Base-by-base conservation (phyloP, 768 basidiomycete species). In the Amanita molliuscula region DNA sequence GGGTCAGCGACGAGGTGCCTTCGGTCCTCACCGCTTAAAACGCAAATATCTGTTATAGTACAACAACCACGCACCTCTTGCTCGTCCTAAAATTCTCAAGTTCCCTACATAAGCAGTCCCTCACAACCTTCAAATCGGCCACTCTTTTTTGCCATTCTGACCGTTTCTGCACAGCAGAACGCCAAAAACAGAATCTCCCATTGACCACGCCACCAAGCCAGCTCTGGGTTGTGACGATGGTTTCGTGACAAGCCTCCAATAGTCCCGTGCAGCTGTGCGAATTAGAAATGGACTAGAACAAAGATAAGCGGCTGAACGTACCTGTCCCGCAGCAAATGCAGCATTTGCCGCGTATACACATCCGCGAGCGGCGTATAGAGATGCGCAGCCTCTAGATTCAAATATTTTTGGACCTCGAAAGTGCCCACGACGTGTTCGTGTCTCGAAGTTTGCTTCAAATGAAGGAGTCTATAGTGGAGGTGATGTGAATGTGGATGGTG, bases 391-490 rank as follows among this genome's bases (percentile, higher is more conserved):
- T 88, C 84, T 2, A 88, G 66, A 54, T 86, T 77, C 50, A 86
- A 66, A 59, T 86, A 88, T 25, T 77, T 65, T 56, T 85, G 79
- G 2, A 76, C 77, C 65, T 88, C 85, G 52, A 88, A 88, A 11
- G 84, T 78, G 1, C 83, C 86, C 0, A 88, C 86, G 0, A 75
- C 75, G 25, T 71, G 66, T 57, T 86, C 81, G 18, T 54, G 56
- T 54, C 40, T 54, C 49, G 8, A 54, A 50, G 26, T 57, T 65
- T 28, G 62, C 59, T 13, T 60, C 7, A 70, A 51, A 47, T 70
- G 69, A 33, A 72, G 58, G 16, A 75, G 64, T 16, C 64, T 59
- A 29, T 70, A 67, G 45, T 65, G 63, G 28, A 60, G 61, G 25
- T 61, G 59, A 29, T 59, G 57, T 1, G 53, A 28, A 28, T 60